Conservation (phyloP, 495 filamentous ascomycete species). For the Aspergillus egyptiacus region DNA sequence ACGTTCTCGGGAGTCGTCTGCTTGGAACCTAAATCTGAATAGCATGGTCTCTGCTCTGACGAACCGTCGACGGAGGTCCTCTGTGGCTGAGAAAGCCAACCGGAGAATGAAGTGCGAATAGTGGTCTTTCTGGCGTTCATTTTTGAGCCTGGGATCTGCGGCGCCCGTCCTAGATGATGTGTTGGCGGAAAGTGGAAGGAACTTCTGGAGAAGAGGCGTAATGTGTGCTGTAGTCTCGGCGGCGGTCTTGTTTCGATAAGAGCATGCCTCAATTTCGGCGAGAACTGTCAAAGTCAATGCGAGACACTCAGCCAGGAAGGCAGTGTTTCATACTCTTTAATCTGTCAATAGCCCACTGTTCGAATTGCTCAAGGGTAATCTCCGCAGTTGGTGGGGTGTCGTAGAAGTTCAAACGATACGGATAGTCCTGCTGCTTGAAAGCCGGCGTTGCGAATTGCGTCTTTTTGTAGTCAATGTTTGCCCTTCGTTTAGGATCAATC, state of each 20-base stretch:
- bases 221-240: conserved; percentile 76
- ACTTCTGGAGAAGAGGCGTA: conserved; percentile 73
- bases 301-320: not conserved
- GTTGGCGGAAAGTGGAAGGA: conserved; percentile 76
- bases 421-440: conserved; percentile 70
- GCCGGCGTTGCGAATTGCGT: conserved; percentile 72
- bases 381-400: conserved; percentile 80
- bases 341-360: conserved; percentile 98
- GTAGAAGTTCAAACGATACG: conserved; percentile 89
- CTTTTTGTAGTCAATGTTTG: conserved; percentile 69
- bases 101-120: conserved; percentile 97
- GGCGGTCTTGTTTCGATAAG: conserved; percentile 80
- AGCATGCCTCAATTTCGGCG: conserved; percentile 90
- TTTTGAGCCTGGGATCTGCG: conserved; percentile 45
- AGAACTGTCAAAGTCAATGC: conserved; percentile 56
- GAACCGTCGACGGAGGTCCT: conserved; percentile 88
- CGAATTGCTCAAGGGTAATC: conserved; percentile 95
- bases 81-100: conserved; percentile 84
- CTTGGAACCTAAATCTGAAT: conserved; percentile 71
- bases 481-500: conserved; percentile 76
- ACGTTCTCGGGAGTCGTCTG: conserved; percentile 63
- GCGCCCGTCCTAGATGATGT: conserved; percentile 51
- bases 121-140: conserved; percentile 90
- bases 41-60: conserved; percentile 79
- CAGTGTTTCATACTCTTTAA: conserved; percentile 56